Evolutionary conservation across 441 rosid genomes (phyloP).

Genomic region (Pelargonium cotyledonis): DNA sequence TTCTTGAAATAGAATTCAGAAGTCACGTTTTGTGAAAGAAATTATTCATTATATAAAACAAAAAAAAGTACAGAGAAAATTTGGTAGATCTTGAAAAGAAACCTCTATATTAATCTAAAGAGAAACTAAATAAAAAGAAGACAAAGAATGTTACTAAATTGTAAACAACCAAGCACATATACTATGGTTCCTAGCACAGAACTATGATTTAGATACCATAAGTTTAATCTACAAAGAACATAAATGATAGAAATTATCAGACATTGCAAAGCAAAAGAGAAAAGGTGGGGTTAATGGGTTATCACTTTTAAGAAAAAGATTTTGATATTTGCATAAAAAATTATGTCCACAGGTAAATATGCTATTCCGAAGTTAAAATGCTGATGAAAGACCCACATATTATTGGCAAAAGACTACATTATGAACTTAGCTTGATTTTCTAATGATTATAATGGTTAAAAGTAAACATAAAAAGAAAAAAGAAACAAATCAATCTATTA

Average conservation of each 20-base stretch:
- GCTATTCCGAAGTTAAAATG: not conserved
- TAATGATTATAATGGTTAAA: too few species aligned
- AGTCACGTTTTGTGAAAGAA: not conserved
- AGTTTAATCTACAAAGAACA: not conserved
- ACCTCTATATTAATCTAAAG: not conserved
- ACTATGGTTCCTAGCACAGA: not conserved
- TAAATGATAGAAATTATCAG: not conserved
- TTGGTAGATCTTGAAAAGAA: not conserved
- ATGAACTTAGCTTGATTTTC: too few species aligned
- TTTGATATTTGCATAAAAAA: not conserved
- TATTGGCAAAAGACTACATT: too few species aligned
- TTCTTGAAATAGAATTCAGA: constrained; percentile 4
- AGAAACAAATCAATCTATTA: too few species aligned
- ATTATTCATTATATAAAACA: not conserved
- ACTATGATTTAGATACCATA: not conserved
- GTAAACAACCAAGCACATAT: not conserved
- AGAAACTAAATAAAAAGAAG: not conserved
- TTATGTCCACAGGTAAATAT: not conserved
- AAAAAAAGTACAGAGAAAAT: not conserved
- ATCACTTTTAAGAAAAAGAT: not conserved
- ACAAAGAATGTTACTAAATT: not conserved
- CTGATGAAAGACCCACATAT: too few species aligned
- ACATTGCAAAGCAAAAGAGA: not conserved
- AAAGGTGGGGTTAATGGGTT: not conserved
- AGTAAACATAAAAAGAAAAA: too few species aligned